These are phyloP conservation scores for Carex pumila DNA, from an alignment of 176 grass and related monocot genomes.

Conservation along the genomic window DNA sequence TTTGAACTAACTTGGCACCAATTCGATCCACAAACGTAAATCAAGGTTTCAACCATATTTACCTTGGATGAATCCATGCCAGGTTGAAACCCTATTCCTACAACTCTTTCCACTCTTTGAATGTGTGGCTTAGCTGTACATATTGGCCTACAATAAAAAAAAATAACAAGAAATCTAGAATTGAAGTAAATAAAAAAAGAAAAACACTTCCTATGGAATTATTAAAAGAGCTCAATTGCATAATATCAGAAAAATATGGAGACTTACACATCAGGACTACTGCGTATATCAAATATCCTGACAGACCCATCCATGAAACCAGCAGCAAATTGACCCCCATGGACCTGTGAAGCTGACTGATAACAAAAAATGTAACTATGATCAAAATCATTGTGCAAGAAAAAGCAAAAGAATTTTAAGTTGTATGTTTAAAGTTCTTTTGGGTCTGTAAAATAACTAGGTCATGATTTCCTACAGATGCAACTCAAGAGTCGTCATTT, in stretches of 20 bases:
- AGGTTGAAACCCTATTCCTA: slow-evolving; percentile 95
- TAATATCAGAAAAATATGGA: slow-evolving; percentile 13
- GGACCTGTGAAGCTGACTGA: slow-evolving; percentile 77
- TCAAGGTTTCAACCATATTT: background rate
- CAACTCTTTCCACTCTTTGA: slow-evolving; percentile 67
- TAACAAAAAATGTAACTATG: slow-evolving; percentile 27
- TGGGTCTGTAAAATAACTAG: slow-evolving; percentile 17
- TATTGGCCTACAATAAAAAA: slow-evolving; percentile 48
- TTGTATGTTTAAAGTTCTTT: background rate
- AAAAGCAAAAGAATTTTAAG: slow-evolving; percentile 1
- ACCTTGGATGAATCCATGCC: slow-evolving; percentile 84
- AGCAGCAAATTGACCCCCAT: slow-evolving; percentile 57
- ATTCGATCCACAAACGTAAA: background rate
- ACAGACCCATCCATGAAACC: slow-evolving; percentile 74
- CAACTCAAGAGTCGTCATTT: background rate
- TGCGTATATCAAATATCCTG: slow-evolving; percentile 84
- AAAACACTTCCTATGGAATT: background rate
- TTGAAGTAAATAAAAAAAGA: background rate
- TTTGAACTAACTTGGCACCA: background rate
- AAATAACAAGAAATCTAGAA: background rate
- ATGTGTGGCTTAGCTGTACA: slow-evolving; percentile 69
- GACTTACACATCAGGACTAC: slow-evolving; percentile 53
- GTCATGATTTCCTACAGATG: background rate
- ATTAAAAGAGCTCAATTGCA: background rate
- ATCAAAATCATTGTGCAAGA: slow-evolving; percentile 2